A percentile compares a stretch with the other conserved stretches of the same genome.
These are phyloP conservation scores for Phytophthora sojae DNA, from an alignment of 352 stramenopile species.

Conservation along the genomic window DNA sequence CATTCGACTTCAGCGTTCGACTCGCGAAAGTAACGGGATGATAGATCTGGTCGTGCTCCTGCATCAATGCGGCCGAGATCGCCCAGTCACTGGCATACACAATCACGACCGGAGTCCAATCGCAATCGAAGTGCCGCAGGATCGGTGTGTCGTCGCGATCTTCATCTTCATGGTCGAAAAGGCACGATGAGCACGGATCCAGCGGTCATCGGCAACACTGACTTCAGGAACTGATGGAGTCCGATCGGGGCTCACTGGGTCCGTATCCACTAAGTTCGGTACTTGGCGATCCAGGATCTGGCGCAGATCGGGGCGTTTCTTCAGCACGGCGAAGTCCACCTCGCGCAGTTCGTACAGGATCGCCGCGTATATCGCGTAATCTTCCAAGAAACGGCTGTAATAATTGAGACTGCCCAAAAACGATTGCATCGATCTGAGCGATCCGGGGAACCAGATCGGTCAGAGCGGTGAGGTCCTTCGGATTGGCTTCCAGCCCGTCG, in stretches of 20 bases:
- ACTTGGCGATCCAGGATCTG: neutral
- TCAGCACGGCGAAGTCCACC: neutral
- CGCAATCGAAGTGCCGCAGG: slow-evolving; percentile 24
- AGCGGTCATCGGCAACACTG: neutral
- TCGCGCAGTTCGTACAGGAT: no score
- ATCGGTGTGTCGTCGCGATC: slow-evolving; percentile 13
- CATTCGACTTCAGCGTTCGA: slow-evolving; percentile 18
- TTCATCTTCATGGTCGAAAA: slow-evolving; percentile 13
- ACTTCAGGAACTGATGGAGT: neutral
- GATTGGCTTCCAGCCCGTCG: slow-evolving; percentile 15
- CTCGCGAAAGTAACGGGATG: slow-evolving; percentile 19
- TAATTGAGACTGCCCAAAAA: slow-evolving; percentile 34
- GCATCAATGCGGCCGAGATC: no score
- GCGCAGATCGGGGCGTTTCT: neutral
- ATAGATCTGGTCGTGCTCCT: slow-evolving; percentile 16
- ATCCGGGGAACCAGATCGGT: slow-evolving; percentile 16
- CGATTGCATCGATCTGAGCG: neutral
- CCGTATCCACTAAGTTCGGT: neutral
- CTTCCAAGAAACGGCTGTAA: slow-evolving; percentile 19
- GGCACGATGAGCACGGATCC: neutral
- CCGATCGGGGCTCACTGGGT: neutral
- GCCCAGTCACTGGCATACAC: no score
- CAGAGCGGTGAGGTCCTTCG: slow-evolving; percentile 15
- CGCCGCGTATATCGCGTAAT: no score
- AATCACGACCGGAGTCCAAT: neutral